Evolutionary conservation across 805 yeast genomes (phyloP).

Genomic region (Yarrowia bubula): DNA sequence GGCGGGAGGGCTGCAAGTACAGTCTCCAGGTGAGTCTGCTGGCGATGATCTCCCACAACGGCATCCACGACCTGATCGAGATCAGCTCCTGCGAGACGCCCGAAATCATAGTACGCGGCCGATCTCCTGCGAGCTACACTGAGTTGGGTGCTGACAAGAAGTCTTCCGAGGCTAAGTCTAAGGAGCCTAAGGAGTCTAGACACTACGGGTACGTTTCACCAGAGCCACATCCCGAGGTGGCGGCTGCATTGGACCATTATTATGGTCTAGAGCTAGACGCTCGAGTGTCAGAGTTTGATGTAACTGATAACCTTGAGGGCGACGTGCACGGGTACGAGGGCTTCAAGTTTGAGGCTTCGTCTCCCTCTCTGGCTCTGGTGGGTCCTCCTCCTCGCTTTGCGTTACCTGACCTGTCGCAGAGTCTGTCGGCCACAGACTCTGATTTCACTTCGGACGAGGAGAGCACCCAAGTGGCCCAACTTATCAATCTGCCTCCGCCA

Average conservation of each 20-base stretch:
- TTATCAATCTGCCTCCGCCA: constrained; percentile 1
- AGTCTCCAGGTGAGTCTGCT: constrained; percentile 9
- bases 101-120: constrained; percentile 7
- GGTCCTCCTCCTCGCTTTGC: not conserved
- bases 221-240: not conserved
- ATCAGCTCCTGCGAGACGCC: not conserved
- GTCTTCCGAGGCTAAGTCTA: not conserved
- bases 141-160: not conserved
- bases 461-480: not conserved
- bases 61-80: not conserved
- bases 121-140: constrained; percentile 21
- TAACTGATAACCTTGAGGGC: not conserved
- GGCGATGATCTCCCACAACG: constrained; percentile 8
- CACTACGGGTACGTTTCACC: not conserved
- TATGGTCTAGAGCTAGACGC: not conserved
- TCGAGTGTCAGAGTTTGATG: constrained; percentile 1
- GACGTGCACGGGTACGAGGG: not conserved
- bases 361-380: not conserved
- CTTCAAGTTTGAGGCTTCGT: not conserved
- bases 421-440: constrained; percentile 7
- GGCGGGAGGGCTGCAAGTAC: constrained; percentile 24
- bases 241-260: not conserved
- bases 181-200: not conserved
- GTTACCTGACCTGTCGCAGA: constrained; percentile 10
- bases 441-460: constrained; percentile 7